phyloP scores from a whole-genome alignment of 148 eudicot species.

The Fagopyrum tataricum region DNA sequence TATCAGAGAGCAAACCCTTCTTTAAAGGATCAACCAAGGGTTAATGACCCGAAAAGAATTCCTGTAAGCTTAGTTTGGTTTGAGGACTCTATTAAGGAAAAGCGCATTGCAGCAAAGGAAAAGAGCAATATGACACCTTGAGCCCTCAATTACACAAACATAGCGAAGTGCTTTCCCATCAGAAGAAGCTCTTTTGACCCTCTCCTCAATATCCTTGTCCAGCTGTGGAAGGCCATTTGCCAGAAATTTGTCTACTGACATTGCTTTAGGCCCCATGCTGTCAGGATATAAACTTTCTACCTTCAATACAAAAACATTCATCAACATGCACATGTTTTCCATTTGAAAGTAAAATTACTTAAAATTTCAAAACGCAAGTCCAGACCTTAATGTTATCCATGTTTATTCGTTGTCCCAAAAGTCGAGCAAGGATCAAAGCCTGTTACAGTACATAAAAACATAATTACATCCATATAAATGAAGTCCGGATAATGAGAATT shows the following conservation, averaged over 20 bases:
- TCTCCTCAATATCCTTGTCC: conserved; percentile 53
- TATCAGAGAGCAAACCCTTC: background rate
- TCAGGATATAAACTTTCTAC: conserved; percentile 81
- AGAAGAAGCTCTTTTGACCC: conserved; percentile 60
- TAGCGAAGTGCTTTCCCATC: conserved; percentile 83
- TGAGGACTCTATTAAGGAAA: background rate
- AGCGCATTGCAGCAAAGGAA: background rate
- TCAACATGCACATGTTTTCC: background rate
- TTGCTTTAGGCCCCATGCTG: conserved; percentile 67
- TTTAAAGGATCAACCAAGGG: background rate
- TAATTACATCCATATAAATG: background rate
- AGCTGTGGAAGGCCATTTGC: conserved; percentile 67
- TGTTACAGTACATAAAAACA: conserved; percentile 25
- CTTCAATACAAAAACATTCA: conserved; percentile 24
- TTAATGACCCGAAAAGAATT: background rate
- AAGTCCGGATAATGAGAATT: background rate
- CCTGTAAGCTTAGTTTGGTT: background rate
- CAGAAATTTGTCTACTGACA: conserved; percentile 68
- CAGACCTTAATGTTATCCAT: conserved; percentile 61
- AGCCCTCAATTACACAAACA: conserved; percentile 73
- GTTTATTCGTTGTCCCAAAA: conserved; percentile 65
- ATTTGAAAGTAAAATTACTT: background rate
- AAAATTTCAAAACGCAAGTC: background rate
- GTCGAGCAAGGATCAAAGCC: conserved; percentile 93
- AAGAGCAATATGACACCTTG: conserved; percentile 44